Base-by-base conservation (phyloP, 192 early-diverging fungal genomes). In the Oehlia diaphana region DNA sequence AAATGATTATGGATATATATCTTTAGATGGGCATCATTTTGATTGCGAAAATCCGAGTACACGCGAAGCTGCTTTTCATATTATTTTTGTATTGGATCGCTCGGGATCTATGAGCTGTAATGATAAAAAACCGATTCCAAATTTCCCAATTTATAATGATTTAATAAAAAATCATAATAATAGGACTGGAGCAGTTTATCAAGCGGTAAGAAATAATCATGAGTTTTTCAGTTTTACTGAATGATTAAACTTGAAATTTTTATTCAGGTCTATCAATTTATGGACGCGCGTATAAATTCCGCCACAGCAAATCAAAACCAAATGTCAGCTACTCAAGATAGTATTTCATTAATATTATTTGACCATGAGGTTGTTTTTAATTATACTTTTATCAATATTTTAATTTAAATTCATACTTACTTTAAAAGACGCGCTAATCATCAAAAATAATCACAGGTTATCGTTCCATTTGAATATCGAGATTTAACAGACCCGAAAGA, bases 31-130 rank as follows among this genome's bases (percentile, higher is more conserved):
- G 9, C 80, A 81, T 58, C 68, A 77, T 21, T 81, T 77, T 63
- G 26, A 63, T 19, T 81, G 80, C 35, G 49, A 66, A 19, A 76
- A 77, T 71, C 75, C 74, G 4, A 33, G 8, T 39, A 66, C 44
- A 67, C 14, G 37, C 1, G 39, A 42, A 53, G 67, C 49, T 31
- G 50, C 37, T 2, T 81, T 77, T 21, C 80, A 81, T 58, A 76
- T 81, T 63, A 35, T 81, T 19, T 81, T 81, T 39, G 80, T 67
- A 9, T 23, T 81, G 9, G 80, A 81, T 75, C 58, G 75, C n/a
- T 77, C 74, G 9, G 64, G 65, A 16, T 81, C 80, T 9, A 81
- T 81, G 80, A 10, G 33, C 63, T 23, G 9, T n/a, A 10, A 23
- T 9, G 80, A 81, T 68, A 64, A 7, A 6, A 62, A 49, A 58